These are phyloP conservation scores for Carallia brachiata DNA, from an alignment of 345 rosid species.

Conservation along the genomic window DNA sequence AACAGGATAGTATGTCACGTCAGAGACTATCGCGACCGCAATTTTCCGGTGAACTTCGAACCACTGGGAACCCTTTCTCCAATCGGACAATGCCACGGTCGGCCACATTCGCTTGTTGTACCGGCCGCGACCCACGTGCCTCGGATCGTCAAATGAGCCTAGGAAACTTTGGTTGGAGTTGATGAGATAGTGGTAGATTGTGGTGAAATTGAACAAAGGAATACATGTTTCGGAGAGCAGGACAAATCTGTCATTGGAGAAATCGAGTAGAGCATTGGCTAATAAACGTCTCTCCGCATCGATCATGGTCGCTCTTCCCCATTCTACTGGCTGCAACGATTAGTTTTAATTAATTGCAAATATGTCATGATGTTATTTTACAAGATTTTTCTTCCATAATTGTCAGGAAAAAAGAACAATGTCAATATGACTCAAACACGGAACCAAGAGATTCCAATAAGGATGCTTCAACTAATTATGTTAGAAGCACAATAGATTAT, in stretches of 20 bases:
- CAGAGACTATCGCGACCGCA: conserved; percentile 17
- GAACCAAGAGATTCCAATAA: too few species aligned
- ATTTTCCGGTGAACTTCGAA: conserved; percentile 26
- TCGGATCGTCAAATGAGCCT: conserved; percentile 29
- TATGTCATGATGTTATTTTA: too few species aligned
- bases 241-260: conserved; percentile 32
- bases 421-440: too few species aligned
- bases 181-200: conserved; percentile 29
- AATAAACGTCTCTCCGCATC: conserved; percentile 37
- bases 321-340: conserved; percentile 25
- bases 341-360: too few species aligned
- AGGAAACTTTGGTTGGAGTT: conserved; percentile 28
- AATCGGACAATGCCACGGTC: conserved; percentile 17
- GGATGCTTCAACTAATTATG: too few species aligned
- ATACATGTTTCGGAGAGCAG: conserved; percentile 40
- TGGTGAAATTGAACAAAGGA: conserved; percentile 35
- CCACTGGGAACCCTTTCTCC: conserved; percentile 42
- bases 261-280: conserved; percentile 34
- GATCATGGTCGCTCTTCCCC: conserved; percentile 35
- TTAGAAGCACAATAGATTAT: too few species aligned
- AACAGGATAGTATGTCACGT: conserved; percentile 28
- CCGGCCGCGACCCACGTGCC: conserved; percentile 27
- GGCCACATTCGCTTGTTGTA: conserved; percentile 38
- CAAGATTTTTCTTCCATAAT: too few species aligned
- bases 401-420: too few species aligned